phyloP scores from a whole-genome alignment of 108 stramenopile genomes.

The Nitzschia putrida region DNA sequence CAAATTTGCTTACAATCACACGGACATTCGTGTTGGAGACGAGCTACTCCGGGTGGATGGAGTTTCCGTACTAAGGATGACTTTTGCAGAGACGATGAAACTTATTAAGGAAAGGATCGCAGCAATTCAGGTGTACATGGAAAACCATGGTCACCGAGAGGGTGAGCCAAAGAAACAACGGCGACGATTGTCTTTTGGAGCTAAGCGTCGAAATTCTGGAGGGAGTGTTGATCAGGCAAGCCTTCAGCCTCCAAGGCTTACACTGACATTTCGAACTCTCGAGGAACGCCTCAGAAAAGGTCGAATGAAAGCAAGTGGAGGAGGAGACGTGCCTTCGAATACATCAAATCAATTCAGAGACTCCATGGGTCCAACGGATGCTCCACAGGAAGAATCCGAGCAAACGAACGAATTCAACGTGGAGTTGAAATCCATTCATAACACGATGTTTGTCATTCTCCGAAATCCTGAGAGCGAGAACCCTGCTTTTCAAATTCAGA shows the following conservation, averaged over 20 bases:
- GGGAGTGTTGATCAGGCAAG: constrained; percentile 2
- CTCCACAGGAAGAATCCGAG: not conserved
- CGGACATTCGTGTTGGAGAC: constrained; percentile 90
- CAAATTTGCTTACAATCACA: constrained; percentile 76
- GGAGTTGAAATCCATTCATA: constrained; percentile 81
- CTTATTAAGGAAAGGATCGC: constrained; percentile 53
- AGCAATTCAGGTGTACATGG: constrained; percentile 15
- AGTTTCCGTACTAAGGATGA: constrained; percentile 51
- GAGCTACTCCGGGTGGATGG: constrained; percentile 87
- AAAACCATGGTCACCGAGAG: not conserved
- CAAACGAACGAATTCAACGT: constrained; percentile 52
- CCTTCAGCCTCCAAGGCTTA: constrained; percentile 34
- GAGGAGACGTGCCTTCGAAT: not conserved
- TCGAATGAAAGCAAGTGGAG: constrained; percentile 52
- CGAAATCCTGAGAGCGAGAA: constrained; percentile 46
- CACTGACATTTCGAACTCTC: constrained; percentile 83
- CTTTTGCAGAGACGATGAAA: constrained; percentile 89
- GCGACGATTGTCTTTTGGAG: constrained; percentile 20
- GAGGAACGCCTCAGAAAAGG: constrained; percentile 87
- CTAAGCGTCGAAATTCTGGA: constrained; percentile 18
- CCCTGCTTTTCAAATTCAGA: constrained; percentile 85
- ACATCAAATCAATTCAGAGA: constrained; percentile 9
- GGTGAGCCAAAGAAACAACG: constrained; percentile 11
- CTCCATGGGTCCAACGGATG: not conserved
- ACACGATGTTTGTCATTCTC: constrained; percentile 82